A percentile compares a stretch with the other conserved stretches of the same genome.
Conservation (phyloP, 306 rosid species). For the Alnus rubra region DNA sequence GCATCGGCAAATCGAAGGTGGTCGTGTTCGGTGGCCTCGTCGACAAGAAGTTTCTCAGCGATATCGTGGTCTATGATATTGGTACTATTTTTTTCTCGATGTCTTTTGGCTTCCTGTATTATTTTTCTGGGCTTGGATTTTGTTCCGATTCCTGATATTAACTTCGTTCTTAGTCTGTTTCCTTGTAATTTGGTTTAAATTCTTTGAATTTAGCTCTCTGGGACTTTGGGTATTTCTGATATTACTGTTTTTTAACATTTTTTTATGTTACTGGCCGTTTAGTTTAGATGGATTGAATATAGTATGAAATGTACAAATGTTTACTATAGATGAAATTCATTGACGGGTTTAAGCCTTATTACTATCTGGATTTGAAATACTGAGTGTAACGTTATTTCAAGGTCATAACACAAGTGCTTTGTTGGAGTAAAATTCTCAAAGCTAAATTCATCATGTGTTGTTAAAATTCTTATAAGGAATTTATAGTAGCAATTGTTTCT, state of each 20-base stretch:
- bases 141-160: background rate
- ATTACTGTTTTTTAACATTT: background rate
- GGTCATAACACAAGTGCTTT: background rate
- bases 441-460: background rate
- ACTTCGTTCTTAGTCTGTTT: constrained; percentile 2
- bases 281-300: background rate
- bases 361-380: too few species aligned
- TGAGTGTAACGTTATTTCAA: background rate
- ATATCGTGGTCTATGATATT: constrained; percentile 72
- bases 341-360: too few species aligned
- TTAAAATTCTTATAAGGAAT: background rate
- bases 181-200: background rate
- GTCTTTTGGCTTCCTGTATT: background rate
- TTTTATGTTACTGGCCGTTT: background rate
- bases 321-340: too few species aligned
- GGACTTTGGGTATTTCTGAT: background rate
- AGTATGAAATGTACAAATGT: too few species aligned
- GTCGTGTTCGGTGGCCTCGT: constrained; percentile 90
- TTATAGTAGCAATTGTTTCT: background rate
- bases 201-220: background rate
- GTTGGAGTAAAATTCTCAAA: background rate
- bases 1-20: constrained; percentile 82
- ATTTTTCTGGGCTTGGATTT: background rate
- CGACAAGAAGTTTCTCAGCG: constrained; percentile 79
- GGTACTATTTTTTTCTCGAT: constrained; percentile 37